Base-by-base conservation (phyloP, 305 asterid species). In the Fraxinus xanthoxyloides region DNA sequence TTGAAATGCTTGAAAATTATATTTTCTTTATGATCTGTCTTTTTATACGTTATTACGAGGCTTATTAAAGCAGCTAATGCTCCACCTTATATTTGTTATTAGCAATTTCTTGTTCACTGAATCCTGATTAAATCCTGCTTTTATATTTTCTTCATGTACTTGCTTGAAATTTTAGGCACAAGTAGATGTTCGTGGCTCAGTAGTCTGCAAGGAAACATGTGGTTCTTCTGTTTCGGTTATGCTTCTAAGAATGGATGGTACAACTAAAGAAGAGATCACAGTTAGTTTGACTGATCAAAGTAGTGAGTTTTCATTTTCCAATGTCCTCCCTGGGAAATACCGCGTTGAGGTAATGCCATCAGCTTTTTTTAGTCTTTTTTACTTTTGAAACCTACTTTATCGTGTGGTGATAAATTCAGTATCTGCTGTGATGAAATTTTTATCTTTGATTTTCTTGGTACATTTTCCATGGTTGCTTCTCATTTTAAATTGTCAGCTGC, bases 251-350 rank as follows among this genome's bases (percentile, higher is more conserved):
- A 83, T 86, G 86, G 93, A 90, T 89, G 94, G 92, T 85, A 93
- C 85, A 86, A 81, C 83, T 75, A 88, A 85, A 85, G 92, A 89
- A 75, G 94, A 89, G 85, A 87, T 82, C 87, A 89, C 84, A 46
- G 69, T 85, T 51, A 79, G 85, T 81, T 90, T 94, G 92, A 85
- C 89, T 76, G 93, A 92, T 79, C 92, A 86, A 84, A 89, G 88
- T 84, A 85, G 83, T 31, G 93, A 90, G n/a, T 94, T 94, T 81
- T 84, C 86, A 81, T 94, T 95, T 89, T 80, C 94, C 80, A 91
- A 88, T 84, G 92, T 94, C 43, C 97, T 95, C 70, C 98, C 99
- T 15, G 99, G 99, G 80, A 91, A 92, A 88, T 94, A 95, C 85
- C 92, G 90, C 87, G 86, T 94, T 81, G 97, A 95, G 99, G 99